phyloP scores from a whole-genome alignment of 2,329 filamentous ascomycete species.

The Hymenoscyphus fraxineus region DNA sequence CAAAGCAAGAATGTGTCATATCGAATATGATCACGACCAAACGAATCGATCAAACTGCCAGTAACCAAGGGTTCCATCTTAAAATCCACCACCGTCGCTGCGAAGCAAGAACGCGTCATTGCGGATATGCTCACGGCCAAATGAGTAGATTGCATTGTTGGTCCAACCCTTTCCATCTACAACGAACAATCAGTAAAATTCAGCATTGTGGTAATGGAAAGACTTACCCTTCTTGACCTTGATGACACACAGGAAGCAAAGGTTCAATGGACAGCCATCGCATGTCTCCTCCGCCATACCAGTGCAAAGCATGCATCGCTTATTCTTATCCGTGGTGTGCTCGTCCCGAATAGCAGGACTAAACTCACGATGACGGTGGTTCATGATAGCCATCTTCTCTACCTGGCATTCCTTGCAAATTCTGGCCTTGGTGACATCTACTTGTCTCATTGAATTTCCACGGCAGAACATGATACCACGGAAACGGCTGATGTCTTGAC shows the following conservation, averaged over 20 bases:
- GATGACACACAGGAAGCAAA: background rate
- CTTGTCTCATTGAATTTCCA: conserved; percentile 16
- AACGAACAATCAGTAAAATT: background rate
- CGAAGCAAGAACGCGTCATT: conserved; percentile 15
- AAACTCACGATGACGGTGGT: conserved; percentile 15
- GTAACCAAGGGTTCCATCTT: no score
- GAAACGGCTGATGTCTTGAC: conserved; percentile 5
- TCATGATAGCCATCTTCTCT: conserved; percentile 18
- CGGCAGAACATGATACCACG: conserved; percentile 16
- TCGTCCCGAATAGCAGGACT: background rate
- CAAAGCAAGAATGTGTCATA: no score
- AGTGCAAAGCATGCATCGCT: conserved; percentile 20
- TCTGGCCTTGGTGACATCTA: conserved; percentile 20
- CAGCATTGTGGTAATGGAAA: background rate
- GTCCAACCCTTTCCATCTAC: conserved; percentile 2
- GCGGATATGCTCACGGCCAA: conserved; percentile 3
- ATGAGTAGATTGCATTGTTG: conserved; percentile 6
- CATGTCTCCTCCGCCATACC: background rate
- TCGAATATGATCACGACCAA: no score
- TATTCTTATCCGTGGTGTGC: background rate
- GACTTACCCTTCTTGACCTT: conserved; percentile 1
- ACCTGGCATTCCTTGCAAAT: conserved; percentile 20
- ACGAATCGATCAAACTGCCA: no score
- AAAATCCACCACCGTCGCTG: conserved; percentile 12
- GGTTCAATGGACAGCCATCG: background rate